Evolutionary conservation across 345 rosid species (phyloP).

Genomic region (Balakata baccata): DNA sequence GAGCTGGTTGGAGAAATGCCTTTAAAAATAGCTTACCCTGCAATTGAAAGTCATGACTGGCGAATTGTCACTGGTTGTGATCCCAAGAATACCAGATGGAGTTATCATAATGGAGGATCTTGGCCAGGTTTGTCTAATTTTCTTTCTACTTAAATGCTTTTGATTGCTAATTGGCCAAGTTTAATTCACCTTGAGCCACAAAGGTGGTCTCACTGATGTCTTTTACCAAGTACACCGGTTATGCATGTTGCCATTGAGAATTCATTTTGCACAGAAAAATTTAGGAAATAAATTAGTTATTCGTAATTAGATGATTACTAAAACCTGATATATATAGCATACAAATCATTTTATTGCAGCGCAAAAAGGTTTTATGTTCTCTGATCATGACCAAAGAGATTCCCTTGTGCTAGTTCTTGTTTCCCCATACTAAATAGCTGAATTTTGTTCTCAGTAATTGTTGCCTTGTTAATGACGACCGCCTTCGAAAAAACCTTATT

Average conservation of each 20-base stretch:
- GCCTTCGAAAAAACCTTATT: neutral
- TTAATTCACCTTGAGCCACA: neutral
- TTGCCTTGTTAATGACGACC: neutral
- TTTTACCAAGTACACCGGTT: too few species aligned
- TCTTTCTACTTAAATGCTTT: neutral
- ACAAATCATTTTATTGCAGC: neutral
- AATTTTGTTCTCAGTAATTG: neutral
- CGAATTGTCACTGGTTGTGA: constrained; percentile 37
- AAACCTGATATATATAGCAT: neutral
- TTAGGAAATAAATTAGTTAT: neutral
- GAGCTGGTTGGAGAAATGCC: constrained; percentile 42
- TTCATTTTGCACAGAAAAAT: neutral
- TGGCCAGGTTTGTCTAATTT: constrained; percentile 31
- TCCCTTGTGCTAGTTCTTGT: neutral
- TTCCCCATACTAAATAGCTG: too few species aligned
- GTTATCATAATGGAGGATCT: constrained; percentile 42
- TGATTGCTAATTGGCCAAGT: neutral
- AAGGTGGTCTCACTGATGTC: neutral
- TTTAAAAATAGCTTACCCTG: constrained; percentile 33
- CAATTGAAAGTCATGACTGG: constrained; percentile 38
- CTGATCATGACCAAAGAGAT: neutral
- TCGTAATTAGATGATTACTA: neutral
- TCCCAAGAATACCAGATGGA: constrained; percentile 42
- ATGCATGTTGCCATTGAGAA: too few species aligned
- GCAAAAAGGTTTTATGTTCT: neutral